Base-by-base conservation (phyloP, 2,329 filamentous ascomycete species). In the Aspergillus pseudotamarii region DNA sequence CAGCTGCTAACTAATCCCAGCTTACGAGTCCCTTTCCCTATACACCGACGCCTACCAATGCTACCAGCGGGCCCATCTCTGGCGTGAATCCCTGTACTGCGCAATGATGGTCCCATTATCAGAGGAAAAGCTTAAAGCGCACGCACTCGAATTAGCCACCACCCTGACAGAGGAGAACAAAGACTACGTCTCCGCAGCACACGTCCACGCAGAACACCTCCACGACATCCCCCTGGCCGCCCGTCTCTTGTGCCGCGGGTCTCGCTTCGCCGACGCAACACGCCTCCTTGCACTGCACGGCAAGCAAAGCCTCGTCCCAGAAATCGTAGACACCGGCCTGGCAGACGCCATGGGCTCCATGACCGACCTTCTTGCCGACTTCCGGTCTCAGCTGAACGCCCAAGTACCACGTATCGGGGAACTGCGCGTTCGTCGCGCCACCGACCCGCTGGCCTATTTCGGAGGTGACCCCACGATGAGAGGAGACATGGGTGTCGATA, bases 361-460 rank as follows among this genome's bases (percentile, higher is more conserved):
- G 71, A 97, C 93, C 0, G 95, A 98, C 75, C 89, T 98, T 64
- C 87, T 99, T 12, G 93, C 95, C 1, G 95, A 99, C 76, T 98
- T 94, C 86, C 93, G 92, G 76, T 84, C 84, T 0, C 95, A 99
- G 76, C 84, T 98, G 3, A 83, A 84, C 54, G 91, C 93, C 0
- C 95, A 99, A 74, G 88, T 97, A 0, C 93, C 94, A 0, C 90
- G 95, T 21, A 88, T 99, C 66, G 83, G 85, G 8, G 94, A 97
- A 74, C 85, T 99, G 30, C 89, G 94, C 1, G 82, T 84, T 59
- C 94, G 92, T 73, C 96, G 96, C 59, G 85, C 86, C 45, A 88
- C 92, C 67, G 93, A 99, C 71, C 95, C 95, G 0, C 82, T 97
- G 36, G 90, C 90, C 3, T 97, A 96, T 80, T 96, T 92, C 78